phyloP scores from a whole-genome alignment of 306 rosid species.

The Vigna reflexopilosa region DNA sequence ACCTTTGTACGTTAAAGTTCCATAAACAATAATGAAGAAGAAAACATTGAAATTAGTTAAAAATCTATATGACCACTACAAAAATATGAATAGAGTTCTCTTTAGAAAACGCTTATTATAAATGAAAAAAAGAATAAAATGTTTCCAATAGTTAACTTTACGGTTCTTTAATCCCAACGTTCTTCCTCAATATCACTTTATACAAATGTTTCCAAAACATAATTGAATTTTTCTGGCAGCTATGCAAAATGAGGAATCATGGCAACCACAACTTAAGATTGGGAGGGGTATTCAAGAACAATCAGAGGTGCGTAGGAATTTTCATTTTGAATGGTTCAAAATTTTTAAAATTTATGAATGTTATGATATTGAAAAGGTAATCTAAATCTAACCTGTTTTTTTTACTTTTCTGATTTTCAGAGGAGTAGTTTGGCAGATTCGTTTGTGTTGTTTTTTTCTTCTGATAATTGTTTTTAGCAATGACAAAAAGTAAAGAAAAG shows the following conservation, averaged over 20 bases:
- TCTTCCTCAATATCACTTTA: background rate
- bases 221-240: background rate
- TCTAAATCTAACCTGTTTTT: background rate
- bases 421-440: background rate
- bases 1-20: too few relatives aligned
- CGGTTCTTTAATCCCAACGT: too few relatives aligned
- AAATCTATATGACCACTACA: too few relatives aligned
- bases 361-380: background rate
- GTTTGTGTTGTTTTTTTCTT: background rate
- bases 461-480: background rate
- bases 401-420: background rate
- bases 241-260: slow-evolving; percentile 28
- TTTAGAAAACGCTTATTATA: too few relatives aligned
- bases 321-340: background rate
- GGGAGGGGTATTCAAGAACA: slow-evolving; percentile 27
- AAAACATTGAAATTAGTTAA: too few relatives aligned
- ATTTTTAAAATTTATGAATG: too few relatives aligned
- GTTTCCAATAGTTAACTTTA: too few relatives aligned
- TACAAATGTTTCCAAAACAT: background rate
- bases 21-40: too few relatives aligned
- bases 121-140: too few relatives aligned
- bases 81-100: too few relatives aligned
- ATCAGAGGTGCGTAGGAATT: slow-evolving; percentile 15
- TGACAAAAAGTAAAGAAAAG: background rate
- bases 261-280: slow-evolving; percentile 36